A percentile compares a stretch with the other conserved stretches of the same genome.
Conservation (phyloP, 1,284 basidiomycete genomes). For the Ceratobasidium sp. region DNA sequence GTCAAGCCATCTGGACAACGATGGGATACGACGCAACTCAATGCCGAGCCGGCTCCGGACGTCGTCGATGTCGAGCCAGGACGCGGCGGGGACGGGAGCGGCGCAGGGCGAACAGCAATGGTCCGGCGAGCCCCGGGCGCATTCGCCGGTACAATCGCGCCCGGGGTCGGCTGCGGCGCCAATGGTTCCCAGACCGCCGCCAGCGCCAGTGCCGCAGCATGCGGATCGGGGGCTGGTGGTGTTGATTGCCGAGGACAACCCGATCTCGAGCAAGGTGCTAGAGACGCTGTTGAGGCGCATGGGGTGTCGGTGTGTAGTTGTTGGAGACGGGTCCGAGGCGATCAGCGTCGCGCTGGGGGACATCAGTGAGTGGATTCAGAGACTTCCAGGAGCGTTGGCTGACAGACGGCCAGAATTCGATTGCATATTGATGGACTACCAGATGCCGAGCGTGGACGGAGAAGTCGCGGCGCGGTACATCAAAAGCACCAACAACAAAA, state of each 20-base stretch:
- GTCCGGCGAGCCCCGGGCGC: conserved; percentile 51
- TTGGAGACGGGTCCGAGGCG: conserved; percentile 94
- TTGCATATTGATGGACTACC: conserved; percentile 86
- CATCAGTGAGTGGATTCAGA: conserved; percentile 70
- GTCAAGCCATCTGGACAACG: conserved; percentile 73
- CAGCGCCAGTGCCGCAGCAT: conserved; percentile 1
- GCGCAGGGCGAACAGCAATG: conserved; percentile 61
- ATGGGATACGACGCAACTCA: conserved; percentile 75
- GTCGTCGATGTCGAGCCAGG: conserved; percentile 79
- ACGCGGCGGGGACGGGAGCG: conserved; percentile 71
- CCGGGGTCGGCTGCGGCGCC: conserved; percentile 45
- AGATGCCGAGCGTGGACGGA: conserved; percentile 92
- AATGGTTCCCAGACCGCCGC: neutral
- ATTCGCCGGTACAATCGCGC: conserved; percentile 43
- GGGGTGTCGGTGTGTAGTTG: conserved; percentile 92
- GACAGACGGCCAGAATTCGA: conserved; percentile 69
- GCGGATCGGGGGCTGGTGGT: conserved; percentile 83
- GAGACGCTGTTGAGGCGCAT: conserved; percentile 90
- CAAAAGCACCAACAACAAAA: conserved; percentile 92
- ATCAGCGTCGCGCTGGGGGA: conserved; percentile 96
- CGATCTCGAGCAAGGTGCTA: conserved; percentile 93
- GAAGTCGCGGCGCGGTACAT: conserved; percentile 92
- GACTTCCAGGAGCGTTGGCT: conserved; percentile 46
- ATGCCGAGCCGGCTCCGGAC: conserved; percentile 88
- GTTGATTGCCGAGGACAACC: conserved; percentile 95